Evolutionary conservation across 176 grass and related monocot genomes (phyloP), one percentile per base, ranked within the genome.

Genomic region (Olyra latifolia): DNA sequence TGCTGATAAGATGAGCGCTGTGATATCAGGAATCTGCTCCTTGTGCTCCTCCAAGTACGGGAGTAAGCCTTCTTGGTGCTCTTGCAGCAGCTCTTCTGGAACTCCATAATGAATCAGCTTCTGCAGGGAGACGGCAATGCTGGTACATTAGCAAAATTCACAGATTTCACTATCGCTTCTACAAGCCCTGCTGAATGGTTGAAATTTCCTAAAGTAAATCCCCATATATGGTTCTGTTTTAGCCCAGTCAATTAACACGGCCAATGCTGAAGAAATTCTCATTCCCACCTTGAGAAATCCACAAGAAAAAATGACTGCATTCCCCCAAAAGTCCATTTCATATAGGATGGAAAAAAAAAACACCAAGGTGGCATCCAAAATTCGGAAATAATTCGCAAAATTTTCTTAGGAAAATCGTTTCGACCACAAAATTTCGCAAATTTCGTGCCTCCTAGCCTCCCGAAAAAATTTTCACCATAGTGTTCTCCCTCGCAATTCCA

Each of bases 101-200:
- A 99, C 79, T 27, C 97, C 97, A 19, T 89, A 80, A 52, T 66
- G 76, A 55, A 91, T 67, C 69, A 99, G 93, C 84, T 91, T 96
- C 97, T 99, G 90, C 42, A 86, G 59, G 10, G 59, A 64, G 30
- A 54, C 57, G 7, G 13, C 61, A 42, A 76, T 45, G 57, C 0
- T 0, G 22, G 17, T 45, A 23, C 16, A 42, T 89, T 48, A 89
- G 77, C 10, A 25, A 27, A 64, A 2, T 49, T 17, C 11, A 48
- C 19, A 44, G 28, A 42, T 68, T 44, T 22, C 57, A 35, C 24
- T 54, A 69, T 7, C 11, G 41, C 42, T 54, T 65, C 66, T 45
- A 55, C 3, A 55, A 2, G 12, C 1, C 43, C 24, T 61, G 42
- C 13, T 76, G 19, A 76, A 25, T 55, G 19, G 24, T 23, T 1